phyloP scores from a whole-genome alignment of 768 basidiomycete species.

The Crepidotus variabilis region DNA sequence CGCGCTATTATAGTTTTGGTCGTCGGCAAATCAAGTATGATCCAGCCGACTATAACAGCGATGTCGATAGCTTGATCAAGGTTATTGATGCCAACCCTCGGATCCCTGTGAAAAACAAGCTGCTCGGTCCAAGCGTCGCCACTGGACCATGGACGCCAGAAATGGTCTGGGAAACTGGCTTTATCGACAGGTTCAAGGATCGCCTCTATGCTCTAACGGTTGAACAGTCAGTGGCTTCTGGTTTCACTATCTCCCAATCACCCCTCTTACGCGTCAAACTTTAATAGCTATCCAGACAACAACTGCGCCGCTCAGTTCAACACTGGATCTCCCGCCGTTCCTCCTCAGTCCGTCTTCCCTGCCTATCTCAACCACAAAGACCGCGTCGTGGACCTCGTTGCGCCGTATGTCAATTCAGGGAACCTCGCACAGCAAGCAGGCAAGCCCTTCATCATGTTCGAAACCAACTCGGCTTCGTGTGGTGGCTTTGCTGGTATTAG shows the following conservation, averaged over 20 bases:
- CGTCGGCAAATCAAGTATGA: conserved; percentile 30
- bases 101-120: conserved; percentile 37
- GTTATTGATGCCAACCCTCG: conserved; percentile 38
- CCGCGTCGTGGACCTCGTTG: conserved; percentile 47
- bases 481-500: conserved; percentile 64
- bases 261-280: no score
- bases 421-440: conserved; percentile 35
- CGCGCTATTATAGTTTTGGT: background rate
- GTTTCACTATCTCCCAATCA: conserved; percentile 3
- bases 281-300: conserved; percentile 44
- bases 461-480: conserved; percentile 69
- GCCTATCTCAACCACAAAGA: conserved; percentile 63
- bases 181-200: conserved; percentile 35
- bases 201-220: conserved; percentile 47
- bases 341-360: conserved; percentile 49
- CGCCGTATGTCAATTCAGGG: conserved; percentile 49
- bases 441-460: conserved; percentile 60
- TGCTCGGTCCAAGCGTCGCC: conserved; percentile 55
- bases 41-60: conserved; percentile 46
- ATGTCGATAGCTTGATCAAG: conserved; percentile 46
- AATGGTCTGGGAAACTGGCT: conserved; percentile 52
- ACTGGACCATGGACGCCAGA: conserved; percentile 57
- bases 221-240: conserved; percentile 42
- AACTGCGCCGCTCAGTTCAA: conserved; percentile 56
- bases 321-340: conserved; percentile 31